Base-by-base conservation (phyloP, 179 eudicot species). In the Beta corolliflora region DNA sequence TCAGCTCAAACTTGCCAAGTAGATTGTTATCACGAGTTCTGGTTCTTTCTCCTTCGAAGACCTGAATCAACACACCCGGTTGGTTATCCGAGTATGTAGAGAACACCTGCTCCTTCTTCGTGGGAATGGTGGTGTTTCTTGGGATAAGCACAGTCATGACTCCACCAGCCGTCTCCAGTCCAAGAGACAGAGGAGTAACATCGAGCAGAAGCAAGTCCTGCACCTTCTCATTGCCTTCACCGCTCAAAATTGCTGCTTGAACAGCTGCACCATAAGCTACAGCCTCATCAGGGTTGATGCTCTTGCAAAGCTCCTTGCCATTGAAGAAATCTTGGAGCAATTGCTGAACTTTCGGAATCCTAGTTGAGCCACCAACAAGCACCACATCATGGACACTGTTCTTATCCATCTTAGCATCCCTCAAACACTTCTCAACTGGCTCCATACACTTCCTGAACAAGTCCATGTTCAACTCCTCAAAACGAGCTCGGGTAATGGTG, bases 251-350 rank as follows among this genome's bases (percentile, higher is more conserved):
- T 0, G 94, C 94, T 19, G 94, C 94, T 77, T 91, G 94, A 13
- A 91, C 91, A 0, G 94, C 90, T 12, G 94, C 94, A 64, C 94
- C 92, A 70, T 88, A 91, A 5, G 92, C 94, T 13, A 91, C 91
- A 77, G 93, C 92, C 68, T 91, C 93, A 61, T 91, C 92, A 10
- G 92, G 90, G 78, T 91, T 91, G 23, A 91, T 90, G 77, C 90
- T 91, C 82, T 90, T 91, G 85, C 93, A 91, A 21, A 91, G 94
- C 89, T 91, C 94, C 83, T 90, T 91, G 9, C 94, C 93, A 76
- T 91, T 83, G 83, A 91, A 91, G 82, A 91, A 91, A 45, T 91
- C 93, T 74, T 91, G 93, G 79, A 91, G 82, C 80, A 91, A 68
- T n/a, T 90, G 92, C 77, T 89, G 92, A 9, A 91, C 92, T 36